Evolutionary conservation across 1,284 basidiomycete species (phyloP).

Genomic region (Apiotrichum laibachii): DNA sequence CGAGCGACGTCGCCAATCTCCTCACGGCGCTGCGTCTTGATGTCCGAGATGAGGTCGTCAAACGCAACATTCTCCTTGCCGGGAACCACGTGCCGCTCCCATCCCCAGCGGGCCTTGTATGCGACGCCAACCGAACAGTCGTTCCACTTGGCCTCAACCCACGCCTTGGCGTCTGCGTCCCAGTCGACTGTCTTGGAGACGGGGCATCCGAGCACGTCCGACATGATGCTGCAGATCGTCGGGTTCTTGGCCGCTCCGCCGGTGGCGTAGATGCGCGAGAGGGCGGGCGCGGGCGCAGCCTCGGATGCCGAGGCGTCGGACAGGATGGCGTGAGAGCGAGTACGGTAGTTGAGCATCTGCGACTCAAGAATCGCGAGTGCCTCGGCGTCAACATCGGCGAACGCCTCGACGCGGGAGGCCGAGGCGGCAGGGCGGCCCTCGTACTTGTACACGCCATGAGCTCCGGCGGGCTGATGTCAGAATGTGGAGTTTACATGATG

Average conservation of each 20-base stretch:
- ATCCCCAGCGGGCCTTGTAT: slow-evolving; percentile 49
- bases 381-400: slow-evolving; percentile 56
- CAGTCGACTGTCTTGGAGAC: slow-evolving; percentile 55
- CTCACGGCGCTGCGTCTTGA: slow-evolving; percentile 28
- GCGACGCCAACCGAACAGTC: slow-evolving; percentile 48
- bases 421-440: slow-evolving; percentile 19
- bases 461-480: slow-evolving; percentile 33
- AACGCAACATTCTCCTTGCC: slow-evolving; percentile 7
- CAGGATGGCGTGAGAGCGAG: slow-evolving; percentile 57
- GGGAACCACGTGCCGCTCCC: slow-evolving; percentile 25
- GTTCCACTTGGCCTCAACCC: slow-evolving; percentile 42
- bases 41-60: slow-evolving; percentile 18
- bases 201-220: slow-evolving; percentile 73
- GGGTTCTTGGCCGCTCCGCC: slow-evolving; percentile 76
- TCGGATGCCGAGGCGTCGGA: slow-evolving; percentile 58
- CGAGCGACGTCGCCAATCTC: slow-evolving; percentile 30
- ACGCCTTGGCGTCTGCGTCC: slow-evolving; percentile 20
- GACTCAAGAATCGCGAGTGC: slow-evolving; percentile 82
- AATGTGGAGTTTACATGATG: slow-evolving; percentile 67
- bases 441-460: slow-evolving; percentile 42
- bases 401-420: slow-evolving; percentile 34
- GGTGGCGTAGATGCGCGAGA: slow-evolving; percentile 70
- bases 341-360: slow-evolving; percentile 62
- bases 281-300: slow-evolving; percentile 53
- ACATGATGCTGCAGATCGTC: slow-evolving; percentile 69